These are phyloP conservation scores for Starmera amethionina DNA, from an alignment of 805 yeast genomes.

Conservation along the genomic window DNA sequence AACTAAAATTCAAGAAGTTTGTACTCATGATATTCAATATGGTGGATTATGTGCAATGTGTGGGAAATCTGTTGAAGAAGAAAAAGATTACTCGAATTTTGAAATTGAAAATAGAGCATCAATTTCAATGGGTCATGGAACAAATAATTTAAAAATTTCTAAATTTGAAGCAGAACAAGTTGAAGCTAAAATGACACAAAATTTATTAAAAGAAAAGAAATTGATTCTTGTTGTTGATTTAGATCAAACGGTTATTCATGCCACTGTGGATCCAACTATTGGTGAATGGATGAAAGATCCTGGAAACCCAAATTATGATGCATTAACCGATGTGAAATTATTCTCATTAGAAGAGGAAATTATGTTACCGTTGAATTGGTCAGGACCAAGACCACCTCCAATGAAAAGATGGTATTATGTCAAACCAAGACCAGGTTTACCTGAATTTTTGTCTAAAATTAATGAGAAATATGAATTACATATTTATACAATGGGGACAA, in stretches of 20 bases:
- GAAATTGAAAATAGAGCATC: conserved; percentile 60
- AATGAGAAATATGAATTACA: conserved; percentile 75
- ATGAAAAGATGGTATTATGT: conserved; percentile 76
- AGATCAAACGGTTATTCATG: conserved; percentile 96
- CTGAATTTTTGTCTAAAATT: conserved; percentile 57
- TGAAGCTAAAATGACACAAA: conserved; percentile 55
- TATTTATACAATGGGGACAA: conserved; percentile 96
- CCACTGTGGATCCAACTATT: conserved; percentile 95
- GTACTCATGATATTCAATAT: conserved; percentile 86
- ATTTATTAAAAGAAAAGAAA: conserved; percentile 52
- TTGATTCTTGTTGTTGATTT: conserved; percentile 89
- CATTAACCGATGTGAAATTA: conserved; percentile 70
- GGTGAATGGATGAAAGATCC: conserved; percentile 93
- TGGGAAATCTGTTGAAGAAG: conserved; percentile 65
- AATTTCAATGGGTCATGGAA: conserved; percentile 83
- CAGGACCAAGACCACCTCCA: conserved; percentile 50
- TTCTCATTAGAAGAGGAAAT: conserved; percentile 75
- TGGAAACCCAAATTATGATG: conserved; percentile 72
- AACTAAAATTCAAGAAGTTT: conserved; percentile 62
- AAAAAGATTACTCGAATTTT: conserved; percentile 64
- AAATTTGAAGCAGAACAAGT: conserved; percentile 79
- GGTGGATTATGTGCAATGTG: conserved; percentile 94
- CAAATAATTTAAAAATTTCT: conserved; percentile 74
- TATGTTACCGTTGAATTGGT: conserved; percentile 44
- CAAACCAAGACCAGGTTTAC: conserved; percentile 81